Evolutionary conservation across 306 rosid genomes (phyloP).

Genomic region (Luffa acutangula): DNA sequence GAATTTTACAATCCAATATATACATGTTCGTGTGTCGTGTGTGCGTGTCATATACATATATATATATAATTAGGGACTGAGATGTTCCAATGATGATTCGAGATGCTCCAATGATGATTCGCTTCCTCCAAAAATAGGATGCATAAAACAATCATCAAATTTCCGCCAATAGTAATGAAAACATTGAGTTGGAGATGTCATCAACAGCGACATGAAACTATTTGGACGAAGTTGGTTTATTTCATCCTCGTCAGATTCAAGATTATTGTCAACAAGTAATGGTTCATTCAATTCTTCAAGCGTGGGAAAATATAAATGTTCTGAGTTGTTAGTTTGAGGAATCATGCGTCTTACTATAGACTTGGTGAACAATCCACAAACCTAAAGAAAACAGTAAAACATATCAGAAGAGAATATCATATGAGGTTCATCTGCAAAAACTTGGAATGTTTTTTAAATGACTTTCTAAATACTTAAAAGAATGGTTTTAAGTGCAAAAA

Average conservation of each 20-base stretch:
- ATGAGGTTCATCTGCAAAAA: no score
- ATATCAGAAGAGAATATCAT: no score
- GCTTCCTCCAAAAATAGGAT: no score
- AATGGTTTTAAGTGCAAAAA: no score
- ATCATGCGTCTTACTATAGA: no score
- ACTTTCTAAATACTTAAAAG: no score
- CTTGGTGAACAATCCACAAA: no score
- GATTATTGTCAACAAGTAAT: slow-evolving; percentile 13
- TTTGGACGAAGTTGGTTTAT: no score
- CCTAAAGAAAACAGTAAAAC: no score
- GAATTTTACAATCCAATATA: neutral
- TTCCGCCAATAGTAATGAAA: slow-evolving; percentile 32
- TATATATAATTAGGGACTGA: neutral
- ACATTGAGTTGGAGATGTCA: slow-evolving; percentile 10
- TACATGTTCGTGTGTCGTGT: neutral
- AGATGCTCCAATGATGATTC: neutral
- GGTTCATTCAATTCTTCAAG: slow-evolving; percentile 12
- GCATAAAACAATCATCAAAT: slow-evolving; percentile 31
- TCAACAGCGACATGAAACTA: slow-evolving; percentile 4
- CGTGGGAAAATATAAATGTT: neutral
- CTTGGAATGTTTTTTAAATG: no score
- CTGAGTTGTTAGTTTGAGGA: neutral
- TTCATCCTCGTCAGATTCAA: neutral
- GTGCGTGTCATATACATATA: no score
- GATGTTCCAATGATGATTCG: neutral